Percentiles rank a stretch among this genome's conserved stretches.
These are phyloP conservation scores for Chenopodium formosanum DNA, from an alignment of 148 eudicot species.

Conservation along the genomic window DNA sequence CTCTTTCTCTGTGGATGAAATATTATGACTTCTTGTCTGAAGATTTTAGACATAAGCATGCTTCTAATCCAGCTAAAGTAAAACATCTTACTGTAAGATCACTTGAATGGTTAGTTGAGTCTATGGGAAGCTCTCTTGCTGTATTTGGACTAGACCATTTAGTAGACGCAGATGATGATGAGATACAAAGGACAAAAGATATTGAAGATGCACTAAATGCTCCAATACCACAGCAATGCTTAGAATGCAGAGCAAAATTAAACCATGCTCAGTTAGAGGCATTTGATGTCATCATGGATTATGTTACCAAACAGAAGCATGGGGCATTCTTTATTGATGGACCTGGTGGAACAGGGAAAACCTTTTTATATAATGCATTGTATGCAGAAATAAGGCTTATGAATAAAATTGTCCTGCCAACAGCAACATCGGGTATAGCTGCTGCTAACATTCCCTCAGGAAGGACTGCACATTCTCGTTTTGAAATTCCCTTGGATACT, in stretches of 20 bases:
- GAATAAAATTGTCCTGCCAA: background rate
- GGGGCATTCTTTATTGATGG: slow-evolving; percentile 1
- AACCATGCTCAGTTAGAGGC: background rate
- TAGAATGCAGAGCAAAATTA: background rate
- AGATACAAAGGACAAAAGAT: background rate
- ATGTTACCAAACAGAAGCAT: background rate
- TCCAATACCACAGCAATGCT: too few relatives aligned
- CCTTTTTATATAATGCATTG: background rate
- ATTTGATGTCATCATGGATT: background rate
- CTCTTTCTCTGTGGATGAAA: too few relatives aligned
- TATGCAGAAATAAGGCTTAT: background rate
- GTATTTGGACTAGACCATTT: background rate
- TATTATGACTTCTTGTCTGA: background rate
- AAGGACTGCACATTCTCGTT: background rate
- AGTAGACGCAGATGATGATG: background rate
- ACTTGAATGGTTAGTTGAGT: background rate
- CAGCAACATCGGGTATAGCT: background rate
- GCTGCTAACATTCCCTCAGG: background rate
- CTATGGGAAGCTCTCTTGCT: background rate
- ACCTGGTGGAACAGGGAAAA: background rate
- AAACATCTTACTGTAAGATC: background rate
- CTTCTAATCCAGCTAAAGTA: background rate
- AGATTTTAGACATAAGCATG: background rate
- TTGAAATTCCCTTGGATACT: background rate
- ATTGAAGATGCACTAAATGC: background rate